Percentiles rank a stretch among this genome's conserved stretches.
Conservation (phyloP, 2,329 filamentous ascomycete species). For the Colletotrichum gigasporum region DNA sequence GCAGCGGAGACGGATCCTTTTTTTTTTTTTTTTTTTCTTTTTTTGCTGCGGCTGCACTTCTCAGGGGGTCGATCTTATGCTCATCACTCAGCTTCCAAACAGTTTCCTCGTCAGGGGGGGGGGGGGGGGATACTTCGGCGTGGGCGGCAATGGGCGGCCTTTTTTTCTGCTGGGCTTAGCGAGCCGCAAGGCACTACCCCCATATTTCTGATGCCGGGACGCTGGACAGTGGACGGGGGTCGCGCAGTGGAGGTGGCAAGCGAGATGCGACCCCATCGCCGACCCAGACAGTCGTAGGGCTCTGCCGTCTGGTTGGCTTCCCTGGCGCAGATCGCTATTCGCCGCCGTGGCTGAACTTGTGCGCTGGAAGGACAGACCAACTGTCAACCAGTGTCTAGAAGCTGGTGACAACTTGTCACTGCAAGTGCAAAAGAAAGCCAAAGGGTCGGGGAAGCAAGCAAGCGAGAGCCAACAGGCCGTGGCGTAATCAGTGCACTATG, state of each 20-base stretch:
- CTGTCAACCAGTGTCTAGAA: slow-evolving; percentile 11
- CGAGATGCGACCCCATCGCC: slow-evolving; percentile 16
- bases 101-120: slow-evolving; percentile 5
- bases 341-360: slow-evolving; percentile 12
- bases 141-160: neutral
- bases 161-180: neutral
- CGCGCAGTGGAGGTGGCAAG: neutral
- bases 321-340: slow-evolving; percentile 26
- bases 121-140: too few species aligned
- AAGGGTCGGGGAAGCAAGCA: too few species aligned
- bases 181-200: slow-evolving; percentile 15
- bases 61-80: slow-evolving; percentile 13
- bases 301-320: slow-evolving; percentile 23
- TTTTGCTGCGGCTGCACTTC: neutral
- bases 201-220: slow-evolving; percentile 20
- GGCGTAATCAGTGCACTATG: too few species aligned
- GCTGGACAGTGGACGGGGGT: too few species aligned
- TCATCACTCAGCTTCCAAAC: slow-evolving; percentile 8
- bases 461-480: too few species aligned
- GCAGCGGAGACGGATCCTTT: neutral
- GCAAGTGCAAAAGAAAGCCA: neutral
- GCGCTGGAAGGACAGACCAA: slow-evolving; percentile 6
- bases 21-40: too few species aligned
- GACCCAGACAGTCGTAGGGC: slow-evolving; percentile 3
- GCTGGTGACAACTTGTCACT: neutral